Evolutionary conservation across 208 protist species (phyloP).

Genomic region (Trichomonas tenax): DNA sequence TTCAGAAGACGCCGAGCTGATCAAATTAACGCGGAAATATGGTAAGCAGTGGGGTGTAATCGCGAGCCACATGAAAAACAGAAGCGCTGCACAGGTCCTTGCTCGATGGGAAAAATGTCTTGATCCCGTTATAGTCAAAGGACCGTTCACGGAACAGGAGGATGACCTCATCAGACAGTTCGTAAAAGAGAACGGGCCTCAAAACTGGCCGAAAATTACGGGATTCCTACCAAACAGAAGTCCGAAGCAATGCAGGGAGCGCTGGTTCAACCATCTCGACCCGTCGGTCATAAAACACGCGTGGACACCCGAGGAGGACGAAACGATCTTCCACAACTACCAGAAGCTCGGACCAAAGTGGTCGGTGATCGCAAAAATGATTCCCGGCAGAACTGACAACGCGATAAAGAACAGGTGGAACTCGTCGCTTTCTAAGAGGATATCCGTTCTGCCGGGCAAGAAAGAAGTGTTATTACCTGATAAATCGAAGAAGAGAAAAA

Average conservation of each 20-base stretch:
- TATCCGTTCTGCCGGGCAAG: not conserved
- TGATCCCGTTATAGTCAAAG: not conserved
- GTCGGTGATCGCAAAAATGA: not conserved
- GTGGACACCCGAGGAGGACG: not conserved
- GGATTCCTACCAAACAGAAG: not conserved
- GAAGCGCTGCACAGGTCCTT: not conserved
- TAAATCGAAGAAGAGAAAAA: not conserved
- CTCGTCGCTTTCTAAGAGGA: not conserved
- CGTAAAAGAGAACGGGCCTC: not conserved
- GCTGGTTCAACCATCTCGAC: slow-evolving; percentile 1
- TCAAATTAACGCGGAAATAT: not conserved
- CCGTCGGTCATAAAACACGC: not conserved
- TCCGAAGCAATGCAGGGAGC: not conserved
- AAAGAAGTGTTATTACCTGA: not conserved
- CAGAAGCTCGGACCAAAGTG: not conserved
- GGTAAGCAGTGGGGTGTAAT: not conserved
- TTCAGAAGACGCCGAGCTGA: not conserved
- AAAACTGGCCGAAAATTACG: not conserved
- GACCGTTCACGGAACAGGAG: not conserved
- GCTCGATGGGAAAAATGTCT: not conserved
- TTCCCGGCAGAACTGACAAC: not conserved
- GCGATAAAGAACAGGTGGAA: not conserved
- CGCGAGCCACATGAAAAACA: not conserved
- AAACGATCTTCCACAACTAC: not conserved
- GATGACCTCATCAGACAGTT: not conserved